phyloP scores from a whole-genome alignment of 306 rosid species.

The Arachis hypogaea region DNA sequence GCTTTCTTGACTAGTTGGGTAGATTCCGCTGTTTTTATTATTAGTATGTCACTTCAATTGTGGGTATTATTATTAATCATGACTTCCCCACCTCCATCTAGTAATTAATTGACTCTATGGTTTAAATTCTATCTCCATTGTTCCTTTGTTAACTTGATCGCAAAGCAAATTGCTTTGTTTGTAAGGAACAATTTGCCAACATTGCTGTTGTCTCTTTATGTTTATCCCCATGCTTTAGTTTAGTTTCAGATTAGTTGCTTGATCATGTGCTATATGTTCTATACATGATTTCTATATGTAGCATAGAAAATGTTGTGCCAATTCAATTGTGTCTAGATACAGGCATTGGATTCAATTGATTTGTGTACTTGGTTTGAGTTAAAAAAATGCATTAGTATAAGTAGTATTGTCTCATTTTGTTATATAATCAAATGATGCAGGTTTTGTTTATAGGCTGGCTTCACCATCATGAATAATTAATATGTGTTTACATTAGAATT shows the following conservation, averaged over 20 bases:
- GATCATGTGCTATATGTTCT: too few relatives aligned
- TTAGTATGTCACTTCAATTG: slow-evolving; percentile 41
- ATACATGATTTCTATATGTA: too few relatives aligned
- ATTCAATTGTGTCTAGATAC: too few relatives aligned
- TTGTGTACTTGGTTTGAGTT: too few relatives aligned
- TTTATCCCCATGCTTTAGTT: neutral
- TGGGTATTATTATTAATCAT: slow-evolving; percentile 41
- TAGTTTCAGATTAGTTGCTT: neutral
- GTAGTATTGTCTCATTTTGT: too few relatives aligned
- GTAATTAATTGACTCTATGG: slow-evolving; percentile 7
- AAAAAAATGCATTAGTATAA: too few relatives aligned
- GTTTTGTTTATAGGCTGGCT: too few relatives aligned
- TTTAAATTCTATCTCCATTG: neutral
- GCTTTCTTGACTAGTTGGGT: slow-evolving; percentile 54
- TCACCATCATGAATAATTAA: too few relatives aligned
- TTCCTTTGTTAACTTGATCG: slow-evolving; percentile 48
- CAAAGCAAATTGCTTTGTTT: slow-evolving; percentile 45
- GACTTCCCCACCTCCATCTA: slow-evolving; percentile 20
- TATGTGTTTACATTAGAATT: too few relatives aligned
- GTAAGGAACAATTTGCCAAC: slow-evolving; percentile 39
- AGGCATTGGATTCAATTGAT: too few relatives aligned
- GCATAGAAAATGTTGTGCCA: too few relatives aligned
- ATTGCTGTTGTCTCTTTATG: slow-evolving; percentile 3
- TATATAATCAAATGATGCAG: too few relatives aligned
- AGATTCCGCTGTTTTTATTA: slow-evolving; percentile 49